phyloP scores from a whole-genome alignment of 805 yeast genomes.

The Myxozyma neglecta region DNA sequence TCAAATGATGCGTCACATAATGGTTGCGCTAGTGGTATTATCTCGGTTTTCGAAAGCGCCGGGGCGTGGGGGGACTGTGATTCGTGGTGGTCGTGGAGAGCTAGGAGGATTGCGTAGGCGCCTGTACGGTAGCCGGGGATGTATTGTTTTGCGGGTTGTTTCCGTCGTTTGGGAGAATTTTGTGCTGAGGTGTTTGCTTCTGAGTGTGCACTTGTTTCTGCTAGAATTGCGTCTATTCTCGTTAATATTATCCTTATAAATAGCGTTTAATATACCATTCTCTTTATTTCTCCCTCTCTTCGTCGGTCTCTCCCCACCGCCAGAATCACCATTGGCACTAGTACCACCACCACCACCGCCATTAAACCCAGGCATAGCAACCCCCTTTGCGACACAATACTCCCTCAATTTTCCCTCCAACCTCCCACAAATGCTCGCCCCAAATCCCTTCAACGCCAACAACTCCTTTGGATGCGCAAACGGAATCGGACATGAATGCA shows the following conservation, averaged over 20 bases:
- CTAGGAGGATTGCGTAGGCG: slow-evolving; percentile 75
- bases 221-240: not conserved
- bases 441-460: slow-evolving; percentile 62
- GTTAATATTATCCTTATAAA: not conserved
- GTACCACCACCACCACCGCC: not conserved
- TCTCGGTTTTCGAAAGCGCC: slow-evolving; percentile 67
- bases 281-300: not conserved
- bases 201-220: slow-evolving; percentile 29
- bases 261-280: not conserved
- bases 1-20: slow-evolving; percentile 35
- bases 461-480: slow-evolving; percentile 61
- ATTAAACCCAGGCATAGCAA: slow-evolving; percentile 45
- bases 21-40: slow-evolving; percentile 50
- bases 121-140: slow-evolving; percentile 78
- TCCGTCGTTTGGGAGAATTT: slow-evolving; percentile 17
- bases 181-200: not conserved
- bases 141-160: slow-evolving; percentile 46
- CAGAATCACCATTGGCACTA: not conserved
- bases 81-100: slow-evolving; percentile 46
- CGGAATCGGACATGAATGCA: slow-evolving; percentile 48
- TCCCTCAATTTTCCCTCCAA: slow-evolving; percentile 50
- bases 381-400: slow-evolving; percentile 60
- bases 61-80: slow-evolving; percentile 36
- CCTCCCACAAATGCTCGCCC: slow-evolving; percentile 61
- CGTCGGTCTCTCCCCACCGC: not conserved